phyloP scores from a whole-genome alignment of 2,329 filamentous ascomycete genomes.

The Dactylellina haptotyla region DNA sequence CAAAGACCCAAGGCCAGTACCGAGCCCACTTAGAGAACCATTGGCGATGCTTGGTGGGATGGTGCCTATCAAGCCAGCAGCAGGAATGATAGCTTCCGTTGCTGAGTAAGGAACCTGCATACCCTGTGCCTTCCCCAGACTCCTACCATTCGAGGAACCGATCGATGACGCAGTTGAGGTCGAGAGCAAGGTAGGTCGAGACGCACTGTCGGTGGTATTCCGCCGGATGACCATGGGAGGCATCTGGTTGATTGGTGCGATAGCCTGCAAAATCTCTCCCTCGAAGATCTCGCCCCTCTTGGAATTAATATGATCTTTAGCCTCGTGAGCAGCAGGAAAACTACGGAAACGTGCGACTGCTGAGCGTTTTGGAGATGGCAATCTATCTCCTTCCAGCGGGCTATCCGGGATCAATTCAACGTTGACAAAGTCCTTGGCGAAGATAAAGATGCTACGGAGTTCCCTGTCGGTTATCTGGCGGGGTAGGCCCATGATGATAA shows the following conservation, averaged over 20 bases:
- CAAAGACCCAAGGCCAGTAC: constrained; percentile 36
- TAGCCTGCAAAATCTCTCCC: constrained; percentile 51
- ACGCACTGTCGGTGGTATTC: constrained; percentile 51
- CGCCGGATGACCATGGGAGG: constrained; percentile 41
- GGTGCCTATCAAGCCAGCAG: constrained; percentile 48
- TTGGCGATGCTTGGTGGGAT: constrained; percentile 48
- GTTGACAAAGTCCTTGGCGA: constrained; percentile 56
- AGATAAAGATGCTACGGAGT: constrained; percentile 56
- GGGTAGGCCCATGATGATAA: constrained; percentile 56
- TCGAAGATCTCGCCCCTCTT: constrained; percentile 53
- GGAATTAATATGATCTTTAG: constrained; percentile 55
- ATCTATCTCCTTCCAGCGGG: constrained; percentile 36
- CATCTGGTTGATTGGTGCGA: constrained; percentile 33
- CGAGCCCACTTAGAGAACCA: constrained; percentile 34
- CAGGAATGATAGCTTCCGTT: constrained; percentile 40
- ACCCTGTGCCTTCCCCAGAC: constrained; percentile 43
- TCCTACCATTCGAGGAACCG: constrained; percentile 30
- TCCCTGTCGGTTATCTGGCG: constrained; percentile 56
- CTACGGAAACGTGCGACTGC: constrained; percentile 57
- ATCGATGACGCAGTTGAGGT: constrained; percentile 43
- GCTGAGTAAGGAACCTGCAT: constrained; percentile 39
- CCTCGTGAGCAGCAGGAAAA: constrained; percentile 56
- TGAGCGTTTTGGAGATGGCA: constrained; percentile 52
- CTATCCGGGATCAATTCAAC: constrained; percentile 53
- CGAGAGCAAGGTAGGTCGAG: constrained; percentile 36